Percentiles rank a stretch among this genome's conserved stretches.
phyloP scores from a whole-genome alignment of 306 rosid species.

The Dryas alaskensis region DNA sequence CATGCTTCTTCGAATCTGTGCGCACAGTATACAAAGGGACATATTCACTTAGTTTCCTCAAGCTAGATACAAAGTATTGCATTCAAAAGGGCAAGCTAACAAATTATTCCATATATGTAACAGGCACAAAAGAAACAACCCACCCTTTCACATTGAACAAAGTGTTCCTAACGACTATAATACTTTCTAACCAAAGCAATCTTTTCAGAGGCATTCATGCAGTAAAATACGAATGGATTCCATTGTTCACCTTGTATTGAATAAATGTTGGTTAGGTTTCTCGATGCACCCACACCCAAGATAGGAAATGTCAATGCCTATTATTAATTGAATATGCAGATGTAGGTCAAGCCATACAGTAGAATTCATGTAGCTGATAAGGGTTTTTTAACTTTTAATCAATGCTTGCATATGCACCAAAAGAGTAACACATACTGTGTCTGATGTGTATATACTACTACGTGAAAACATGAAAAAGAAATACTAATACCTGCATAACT shows the following conservation, averaged over 20 bases:
- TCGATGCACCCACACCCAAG: background rate
- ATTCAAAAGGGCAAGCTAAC: background rate
- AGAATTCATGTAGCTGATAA: slow-evolving; percentile 5
- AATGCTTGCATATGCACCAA: background rate
- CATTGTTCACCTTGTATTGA: background rate
- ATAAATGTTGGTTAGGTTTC: background rate
- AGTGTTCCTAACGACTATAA: background rate
- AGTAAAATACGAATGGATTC: background rate
- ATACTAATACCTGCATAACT: background rate
- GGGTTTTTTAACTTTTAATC: background rate
- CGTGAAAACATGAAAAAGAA: too few relatives aligned
- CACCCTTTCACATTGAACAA: background rate
- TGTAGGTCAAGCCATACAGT: slow-evolving; percentile 4
- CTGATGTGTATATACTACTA: background rate
- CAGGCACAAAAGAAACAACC: background rate
- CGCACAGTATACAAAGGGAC: slow-evolving; percentile 15
- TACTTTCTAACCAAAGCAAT: background rate
- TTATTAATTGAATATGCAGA: background rate
- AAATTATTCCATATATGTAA: background rate
- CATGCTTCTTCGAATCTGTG: slow-evolving; percentile 57
- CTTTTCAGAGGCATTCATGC: background rate
- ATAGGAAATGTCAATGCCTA: background rate
- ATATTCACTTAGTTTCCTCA: slow-evolving; percentile 15
- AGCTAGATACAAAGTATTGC: background rate
- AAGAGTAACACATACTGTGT: slow-evolving; percentile 1